A percentile compares a stretch with the other conserved stretches of the same genome.
Conservation (phyloP, 345 rosid genomes). For the Pugionium cornutum region DNA sequence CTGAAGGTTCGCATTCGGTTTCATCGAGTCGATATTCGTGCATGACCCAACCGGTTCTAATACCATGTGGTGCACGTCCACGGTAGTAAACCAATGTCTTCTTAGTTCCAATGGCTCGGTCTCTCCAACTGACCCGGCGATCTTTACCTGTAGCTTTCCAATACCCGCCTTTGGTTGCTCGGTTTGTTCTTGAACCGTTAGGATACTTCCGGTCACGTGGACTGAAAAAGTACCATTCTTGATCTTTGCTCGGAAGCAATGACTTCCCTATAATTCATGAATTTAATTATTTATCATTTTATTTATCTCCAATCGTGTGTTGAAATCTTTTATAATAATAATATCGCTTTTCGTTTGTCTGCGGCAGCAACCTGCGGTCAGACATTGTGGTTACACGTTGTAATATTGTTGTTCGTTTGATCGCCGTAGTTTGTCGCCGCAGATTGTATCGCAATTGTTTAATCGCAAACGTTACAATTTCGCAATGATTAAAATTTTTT, state of each 20-base stretch:
- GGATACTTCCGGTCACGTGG: conserved; percentile 45
- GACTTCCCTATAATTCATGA: conserved; percentile 31
- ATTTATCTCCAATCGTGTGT: no score
- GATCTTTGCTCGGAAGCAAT: conserved; percentile 45
- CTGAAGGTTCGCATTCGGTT: conserved; percentile 37
- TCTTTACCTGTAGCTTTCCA: conserved; percentile 48
- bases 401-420: no score
- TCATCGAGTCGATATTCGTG: conserved; percentile 46
- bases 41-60: conserved; percentile 47
- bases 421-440: no score
- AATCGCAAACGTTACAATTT: no score
- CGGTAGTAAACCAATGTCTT: conserved; percentile 44
- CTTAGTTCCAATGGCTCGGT: conserved; percentile 41
- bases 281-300: background rate
- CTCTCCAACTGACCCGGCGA: conserved; percentile 39
- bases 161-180: conserved; percentile 43
- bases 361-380: no score
- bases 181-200: conserved; percentile 45
- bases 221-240: conserved; percentile 45
- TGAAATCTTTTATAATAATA: no score
- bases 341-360: no score
- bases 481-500: no score
- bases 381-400: no score
- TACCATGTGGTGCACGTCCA: conserved; percentile 43
- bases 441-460: no score